Conservation (phyloP, 2,329 filamentous ascomycete species). For the Neospermospora avenae region DNA sequence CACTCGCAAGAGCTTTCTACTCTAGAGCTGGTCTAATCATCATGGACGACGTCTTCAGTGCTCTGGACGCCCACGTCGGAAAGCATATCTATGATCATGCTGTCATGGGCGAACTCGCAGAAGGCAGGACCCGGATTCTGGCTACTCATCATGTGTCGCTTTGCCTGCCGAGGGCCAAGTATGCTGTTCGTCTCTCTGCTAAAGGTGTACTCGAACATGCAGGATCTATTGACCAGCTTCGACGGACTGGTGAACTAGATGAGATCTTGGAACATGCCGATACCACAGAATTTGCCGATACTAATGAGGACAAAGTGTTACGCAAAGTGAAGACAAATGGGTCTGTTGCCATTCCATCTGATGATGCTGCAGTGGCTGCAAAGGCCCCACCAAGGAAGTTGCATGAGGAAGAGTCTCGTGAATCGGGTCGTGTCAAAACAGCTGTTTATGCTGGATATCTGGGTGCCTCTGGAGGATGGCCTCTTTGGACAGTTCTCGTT, state of each 20-base stretch:
- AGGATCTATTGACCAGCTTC: constrained; percentile 11
- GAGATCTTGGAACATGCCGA: constrained; percentile 39
- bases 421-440: constrained; percentile 63
- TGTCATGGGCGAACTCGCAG: constrained; percentile 64
- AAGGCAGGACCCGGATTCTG: constrained; percentile 69
- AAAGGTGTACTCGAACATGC: constrained; percentile 15
- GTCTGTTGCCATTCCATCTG: not conserved
- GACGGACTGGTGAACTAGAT: constrained; percentile 6
- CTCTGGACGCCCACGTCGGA: constrained; percentile 76
- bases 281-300: constrained; percentile 33
- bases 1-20: constrained; percentile 74
- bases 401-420: constrained; percentile 67
- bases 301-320: constrained; percentile 44
- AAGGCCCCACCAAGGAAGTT: constrained; percentile 14
- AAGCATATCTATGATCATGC: constrained; percentile 74
- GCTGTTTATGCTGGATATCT: constrained; percentile 65
- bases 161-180: constrained; percentile 66
- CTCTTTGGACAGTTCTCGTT: constrained; percentile 56
- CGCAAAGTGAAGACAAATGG: constrained; percentile 42
- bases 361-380: not conserved
- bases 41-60: constrained; percentile 78
- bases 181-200: constrained; percentile 56
- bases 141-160: constrained; percentile 76
- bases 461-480: constrained; percentile 57
- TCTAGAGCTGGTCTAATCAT: constrained; percentile 71